These are phyloP conservation scores for Glaciozyma martinii DNA, from an alignment of 768 basidiomycete genomes.

Conservation along the genomic window DNA sequence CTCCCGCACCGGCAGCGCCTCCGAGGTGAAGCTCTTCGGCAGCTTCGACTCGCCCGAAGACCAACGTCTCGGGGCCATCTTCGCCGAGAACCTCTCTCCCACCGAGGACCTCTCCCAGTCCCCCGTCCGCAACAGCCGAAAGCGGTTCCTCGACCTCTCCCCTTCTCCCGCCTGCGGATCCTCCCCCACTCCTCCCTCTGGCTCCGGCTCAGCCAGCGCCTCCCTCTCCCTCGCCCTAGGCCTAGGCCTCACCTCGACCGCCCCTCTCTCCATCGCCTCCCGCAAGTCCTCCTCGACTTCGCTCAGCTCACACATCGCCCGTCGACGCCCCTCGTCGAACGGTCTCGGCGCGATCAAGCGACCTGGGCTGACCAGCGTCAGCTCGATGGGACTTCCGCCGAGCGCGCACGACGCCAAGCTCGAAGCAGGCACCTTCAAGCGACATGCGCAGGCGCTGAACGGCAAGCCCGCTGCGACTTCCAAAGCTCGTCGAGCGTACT, in stretches of 20 bases:
- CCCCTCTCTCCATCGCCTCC: constrained; percentile 8
- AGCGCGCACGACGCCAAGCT: neutral
- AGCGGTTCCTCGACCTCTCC: constrained; percentile 29
- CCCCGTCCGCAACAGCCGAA: constrained; percentile 22
- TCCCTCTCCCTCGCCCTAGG: neutral
- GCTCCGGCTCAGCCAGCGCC: constrained; percentile 1
- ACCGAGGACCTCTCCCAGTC: constrained; percentile 5
- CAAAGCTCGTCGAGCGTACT: constrained; percentile 17
- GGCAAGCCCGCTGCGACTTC: constrained; percentile 17
- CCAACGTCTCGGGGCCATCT: constrained; percentile 8
- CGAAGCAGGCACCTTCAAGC: constrained; percentile 10
- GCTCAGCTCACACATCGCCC: neutral
- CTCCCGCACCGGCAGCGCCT: neutral
- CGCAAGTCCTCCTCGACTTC: constrained; percentile 11
- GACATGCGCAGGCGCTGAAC: constrained; percentile 24
- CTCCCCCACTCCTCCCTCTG: neutral
- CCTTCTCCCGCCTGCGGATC: constrained; percentile 10
- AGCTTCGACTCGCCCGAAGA: constrained; percentile 15
- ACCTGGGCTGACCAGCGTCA: constrained; percentile 2
- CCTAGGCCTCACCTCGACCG: constrained; percentile 7
- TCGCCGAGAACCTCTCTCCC: constrained; percentile 3
- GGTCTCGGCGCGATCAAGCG: constrained; percentile 14
- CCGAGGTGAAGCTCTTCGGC: neutral
- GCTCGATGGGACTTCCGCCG: neutral
- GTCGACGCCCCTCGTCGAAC: constrained; percentile 2